A percentile compares a stretch with the other conserved stretches of the same genome.
phyloP scores from a whole-genome alignment of 2,329 filamentous ascomycete genomes.

The Sphaerulina populicola region DNA sequence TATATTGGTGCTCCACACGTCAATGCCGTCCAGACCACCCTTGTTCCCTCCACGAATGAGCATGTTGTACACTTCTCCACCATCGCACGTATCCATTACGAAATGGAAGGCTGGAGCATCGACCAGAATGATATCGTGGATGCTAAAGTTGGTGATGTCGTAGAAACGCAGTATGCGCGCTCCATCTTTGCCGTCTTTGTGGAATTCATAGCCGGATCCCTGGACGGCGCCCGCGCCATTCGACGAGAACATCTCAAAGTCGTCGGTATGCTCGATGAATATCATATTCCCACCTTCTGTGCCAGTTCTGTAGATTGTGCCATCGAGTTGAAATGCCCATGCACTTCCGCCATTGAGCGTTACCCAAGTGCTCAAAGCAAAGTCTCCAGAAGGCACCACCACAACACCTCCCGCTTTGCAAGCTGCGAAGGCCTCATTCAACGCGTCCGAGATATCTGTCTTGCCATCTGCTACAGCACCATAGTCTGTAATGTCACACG shows the following conservation, averaged over 20 bases:
- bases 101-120: slow-evolving; percentile 47
- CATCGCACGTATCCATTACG: slow-evolving; percentile 43
- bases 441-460: slow-evolving; percentile 45
- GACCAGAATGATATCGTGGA: slow-evolving; percentile 44
- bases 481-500: slow-evolving; percentile 48
- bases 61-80: slow-evolving; percentile 51
- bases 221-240: slow-evolving; percentile 47
- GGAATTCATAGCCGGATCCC: slow-evolving; percentile 46
- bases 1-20: slow-evolving; percentile 49
- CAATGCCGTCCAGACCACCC: slow-evolving; percentile 50
- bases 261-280: slow-evolving; percentile 36
- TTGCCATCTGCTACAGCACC: slow-evolving; percentile 45
- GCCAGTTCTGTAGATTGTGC: slow-evolving; percentile 46
- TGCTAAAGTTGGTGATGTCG: slow-evolving; percentile 41
- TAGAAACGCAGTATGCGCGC: slow-evolving; percentile 42
- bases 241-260: slow-evolving; percentile 49
- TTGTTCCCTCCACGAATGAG: slow-evolving; percentile 46
- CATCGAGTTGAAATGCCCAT: slow-evolving; percentile 48
- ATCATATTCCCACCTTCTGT: slow-evolving; percentile 48
- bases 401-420: slow-evolving; percentile 47
- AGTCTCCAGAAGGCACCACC: slow-evolving; percentile 44
- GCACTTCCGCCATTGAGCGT: slow-evolving; percentile 41
- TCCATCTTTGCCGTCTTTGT: slow-evolving; percentile 36
- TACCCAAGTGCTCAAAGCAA: slow-evolving; percentile 45
- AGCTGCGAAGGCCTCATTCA: slow-evolving; percentile 43